Evolutionary conservation across 169 alveolate genomes (phyloP).

Genomic region (Babesia ovis): DNA sequence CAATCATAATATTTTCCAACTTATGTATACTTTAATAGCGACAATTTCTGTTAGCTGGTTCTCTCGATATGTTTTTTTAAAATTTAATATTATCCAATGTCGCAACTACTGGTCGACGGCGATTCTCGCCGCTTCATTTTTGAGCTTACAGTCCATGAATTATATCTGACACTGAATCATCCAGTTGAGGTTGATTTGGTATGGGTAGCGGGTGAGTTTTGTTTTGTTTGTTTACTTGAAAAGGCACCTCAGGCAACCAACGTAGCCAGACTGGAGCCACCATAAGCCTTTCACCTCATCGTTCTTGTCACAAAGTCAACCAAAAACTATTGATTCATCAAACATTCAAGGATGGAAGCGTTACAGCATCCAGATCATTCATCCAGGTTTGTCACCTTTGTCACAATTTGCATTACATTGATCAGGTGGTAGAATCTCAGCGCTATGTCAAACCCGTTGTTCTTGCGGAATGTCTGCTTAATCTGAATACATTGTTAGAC

Average conservation of each 20-base stretch:
- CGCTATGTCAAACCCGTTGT: conserved; percentile 23
- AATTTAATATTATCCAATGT: not conserved
- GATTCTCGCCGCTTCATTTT: conserved; percentile 28
- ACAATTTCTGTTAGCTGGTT: not conserved
- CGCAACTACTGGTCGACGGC: not conserved
- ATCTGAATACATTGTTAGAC: conserved; percentile 6
- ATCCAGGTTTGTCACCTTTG: not conserved
- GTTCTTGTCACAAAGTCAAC: conserved; percentile 15
- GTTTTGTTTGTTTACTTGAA: not conserved
- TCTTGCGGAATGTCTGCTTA: conserved; percentile 43
- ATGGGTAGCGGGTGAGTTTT: conserved; percentile 33
- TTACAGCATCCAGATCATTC: not conserved
- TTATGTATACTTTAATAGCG: not conserved
- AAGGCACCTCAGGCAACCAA: conserved; percentile 17
- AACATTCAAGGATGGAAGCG: not conserved
- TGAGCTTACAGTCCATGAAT: conserved; percentile 17
- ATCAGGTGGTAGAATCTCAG: conserved; percentile 27
- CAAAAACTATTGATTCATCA: conserved; percentile 54
- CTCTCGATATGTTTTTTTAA: too few relatives aligned
- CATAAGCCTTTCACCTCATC: conserved; percentile 10
- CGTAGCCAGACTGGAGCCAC: conserved; percentile 41
- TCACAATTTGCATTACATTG: not conserved
- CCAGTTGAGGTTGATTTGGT: conserved; percentile 13
- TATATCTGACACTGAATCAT: not conserved
- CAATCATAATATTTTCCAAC: not conserved